phyloP scores from a whole-genome alignment of 129 eudicot genomes.

The Flaveria ramosissima region DNA sequence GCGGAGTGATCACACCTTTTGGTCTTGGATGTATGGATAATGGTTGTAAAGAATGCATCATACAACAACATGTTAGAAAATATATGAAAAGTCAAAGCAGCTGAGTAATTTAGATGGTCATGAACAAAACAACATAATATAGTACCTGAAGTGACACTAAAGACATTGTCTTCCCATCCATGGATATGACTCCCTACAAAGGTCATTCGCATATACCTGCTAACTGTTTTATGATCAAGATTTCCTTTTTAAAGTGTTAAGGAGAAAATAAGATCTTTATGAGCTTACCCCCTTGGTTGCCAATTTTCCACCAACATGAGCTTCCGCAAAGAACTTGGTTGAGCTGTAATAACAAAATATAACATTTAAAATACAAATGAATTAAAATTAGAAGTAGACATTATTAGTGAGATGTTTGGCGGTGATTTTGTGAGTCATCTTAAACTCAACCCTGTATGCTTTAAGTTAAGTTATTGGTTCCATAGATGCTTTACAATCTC shows the following conservation, averaged over 20 bases:
- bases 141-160: conserved; percentile 55
- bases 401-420: no score
- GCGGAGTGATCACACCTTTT: conserved; percentile 51
- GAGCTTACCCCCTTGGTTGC: no score
- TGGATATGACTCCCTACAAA: conserved; percentile 78
- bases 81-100: not conserved
- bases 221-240: conserved; percentile 25
- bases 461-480: no score
- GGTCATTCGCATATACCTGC: conserved; percentile 75
- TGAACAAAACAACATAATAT: not conserved
- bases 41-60: conserved; percentile 46
- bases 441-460: no score
- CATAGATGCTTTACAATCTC: no score
- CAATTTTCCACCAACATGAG: conserved; percentile 52
- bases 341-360: conserved; percentile 44
- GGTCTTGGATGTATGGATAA: conserved; percentile 76
- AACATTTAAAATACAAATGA: conserved; percentile 4
- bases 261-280: no score
- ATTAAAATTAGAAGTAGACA: not conserved
- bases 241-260: not conserved
- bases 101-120: not conserved
- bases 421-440: not conserved
- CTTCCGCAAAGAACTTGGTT: conserved; percentile 57
- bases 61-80: not conserved
- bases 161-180: conserved; percentile 71